Evolutionary conservation across 768 basidiomycete genomes (phyloP).

Genomic region (Podaxis mareebaensis): DNA sequence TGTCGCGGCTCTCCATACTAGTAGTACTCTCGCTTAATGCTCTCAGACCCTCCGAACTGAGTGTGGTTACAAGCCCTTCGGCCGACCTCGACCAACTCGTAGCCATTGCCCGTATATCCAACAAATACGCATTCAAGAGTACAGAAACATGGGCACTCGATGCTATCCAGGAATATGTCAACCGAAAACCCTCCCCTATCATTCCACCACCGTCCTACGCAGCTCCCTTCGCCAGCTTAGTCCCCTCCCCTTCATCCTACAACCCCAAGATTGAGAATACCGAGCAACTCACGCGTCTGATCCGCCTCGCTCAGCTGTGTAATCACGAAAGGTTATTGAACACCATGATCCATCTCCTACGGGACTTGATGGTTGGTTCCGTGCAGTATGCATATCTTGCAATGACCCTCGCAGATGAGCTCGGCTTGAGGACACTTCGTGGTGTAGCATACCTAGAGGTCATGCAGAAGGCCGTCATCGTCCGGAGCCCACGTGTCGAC

Average conservation of each 20-base stretch:
- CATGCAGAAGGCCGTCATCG: constrained; percentile 60
- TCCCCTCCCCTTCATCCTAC: constrained; percentile 12
- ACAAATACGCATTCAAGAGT: constrained; percentile 76
- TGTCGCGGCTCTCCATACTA: constrained; percentile 23
- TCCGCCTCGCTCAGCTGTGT: constrained; percentile 69
- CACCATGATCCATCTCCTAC: constrained; percentile 59
- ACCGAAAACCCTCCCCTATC: constrained; percentile 53
- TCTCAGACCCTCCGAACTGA: constrained; percentile 62
- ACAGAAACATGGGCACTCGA: constrained; percentile 76
- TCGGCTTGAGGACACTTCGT: constrained; percentile 57
- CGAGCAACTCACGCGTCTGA: constrained; percentile 56
- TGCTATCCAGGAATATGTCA: constrained; percentile 68
- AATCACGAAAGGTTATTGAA: constrained; percentile 58
- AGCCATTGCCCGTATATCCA: constrained; percentile 62
- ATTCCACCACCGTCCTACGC: constrained; percentile 41
- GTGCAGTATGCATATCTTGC: constrained; percentile 71
- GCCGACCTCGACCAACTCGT: constrained; percentile 48
- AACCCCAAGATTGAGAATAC: constrained; percentile 33
- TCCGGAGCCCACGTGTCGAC: constrained; percentile 36
- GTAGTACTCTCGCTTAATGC: constrained; percentile 6
- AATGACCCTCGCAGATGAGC: constrained; percentile 73
- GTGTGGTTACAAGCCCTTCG: constrained; percentile 43
- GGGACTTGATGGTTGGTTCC: constrained; percentile 61
- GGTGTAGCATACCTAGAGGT: constrained; percentile 73
- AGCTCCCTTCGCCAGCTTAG: constrained; percentile 17